These are phyloP conservation scores for Vigna mungo DNA, from an alignment of 306 rosid species.

Conservation along the genomic window DNA sequence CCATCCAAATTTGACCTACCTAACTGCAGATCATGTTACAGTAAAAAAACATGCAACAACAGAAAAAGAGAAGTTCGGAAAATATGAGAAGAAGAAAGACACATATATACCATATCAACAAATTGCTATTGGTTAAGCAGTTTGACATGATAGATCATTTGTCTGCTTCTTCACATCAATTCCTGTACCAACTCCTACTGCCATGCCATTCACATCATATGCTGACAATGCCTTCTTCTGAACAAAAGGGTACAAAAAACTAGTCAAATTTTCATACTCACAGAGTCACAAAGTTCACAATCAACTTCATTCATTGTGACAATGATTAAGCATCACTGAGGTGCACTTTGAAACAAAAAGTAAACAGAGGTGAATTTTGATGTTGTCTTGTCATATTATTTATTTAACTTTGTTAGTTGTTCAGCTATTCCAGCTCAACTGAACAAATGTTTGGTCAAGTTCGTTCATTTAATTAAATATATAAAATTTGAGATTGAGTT, in stretches of 20 bases:
- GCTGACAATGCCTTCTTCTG: conserved; percentile 60
- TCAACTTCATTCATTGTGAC: neutral
- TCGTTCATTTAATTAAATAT: too few species aligned
- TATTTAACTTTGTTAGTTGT: neutral
- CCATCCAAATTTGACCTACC: conserved; percentile 33
- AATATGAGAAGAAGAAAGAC: neutral
- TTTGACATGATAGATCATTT: conserved; percentile 57
- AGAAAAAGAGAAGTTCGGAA: neutral
- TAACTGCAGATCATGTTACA: conserved; percentile 12
- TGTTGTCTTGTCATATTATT: conserved; percentile 6
- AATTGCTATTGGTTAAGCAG: conserved; percentile 44
- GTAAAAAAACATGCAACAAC: neutral
- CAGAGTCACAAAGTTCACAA: neutral
- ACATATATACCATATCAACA: conserved; percentile 43
- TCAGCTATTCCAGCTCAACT: neutral
- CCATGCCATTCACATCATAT: conserved; percentile 52
- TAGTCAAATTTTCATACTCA: conserved; percentile 7
- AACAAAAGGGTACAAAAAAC: conserved; percentile 35
- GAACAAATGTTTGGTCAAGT: neutral
- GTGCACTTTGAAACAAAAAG: neutral
- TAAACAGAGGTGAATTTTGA: conserved; percentile 11
- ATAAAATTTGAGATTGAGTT: too few species aligned
- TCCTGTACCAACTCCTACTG: conserved; percentile 49
- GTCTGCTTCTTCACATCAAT: conserved; percentile 45
- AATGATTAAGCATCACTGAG: conserved; percentile 1